phyloP scores from a whole-genome alignment of 2,329 filamentous ascomycete species.

The Moelleriella libera region DNA sequence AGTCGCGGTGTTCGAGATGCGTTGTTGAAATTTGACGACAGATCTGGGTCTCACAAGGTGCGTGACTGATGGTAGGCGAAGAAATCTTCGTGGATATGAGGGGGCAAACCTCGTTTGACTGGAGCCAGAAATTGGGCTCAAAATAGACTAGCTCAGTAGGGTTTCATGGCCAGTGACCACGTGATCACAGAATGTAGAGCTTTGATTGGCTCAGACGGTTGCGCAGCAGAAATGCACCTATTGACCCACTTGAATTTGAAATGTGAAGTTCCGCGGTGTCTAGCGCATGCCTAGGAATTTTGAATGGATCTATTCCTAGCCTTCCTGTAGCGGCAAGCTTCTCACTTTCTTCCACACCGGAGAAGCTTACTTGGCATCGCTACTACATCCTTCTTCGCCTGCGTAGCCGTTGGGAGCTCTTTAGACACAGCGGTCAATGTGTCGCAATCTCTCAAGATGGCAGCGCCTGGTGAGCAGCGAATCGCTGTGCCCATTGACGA shows the following conservation, averaged over 20 bases:
- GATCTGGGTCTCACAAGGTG: constrained; percentile 38
- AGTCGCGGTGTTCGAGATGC: constrained; percentile 32
- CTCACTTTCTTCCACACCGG: too few relatives aligned
- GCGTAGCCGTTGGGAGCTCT: too few relatives aligned
- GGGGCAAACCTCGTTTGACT: constrained; percentile 18
- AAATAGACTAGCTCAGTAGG: constrained; percentile 23
- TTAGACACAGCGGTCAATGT: too few relatives aligned
- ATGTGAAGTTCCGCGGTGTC: not conserved
- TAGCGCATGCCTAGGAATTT: too few relatives aligned
- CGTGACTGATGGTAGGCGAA: constrained; percentile 30
- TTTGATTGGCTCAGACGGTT: constrained; percentile 10
- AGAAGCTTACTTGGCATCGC: too few relatives aligned
- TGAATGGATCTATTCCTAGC: too few relatives aligned
- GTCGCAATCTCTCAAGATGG: constrained; percentile 36
- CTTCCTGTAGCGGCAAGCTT: too few relatives aligned
- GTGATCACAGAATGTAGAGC: constrained; percentile 12
- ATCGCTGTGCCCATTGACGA: constrained; percentile 80
- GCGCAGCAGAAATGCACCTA: not conserved
- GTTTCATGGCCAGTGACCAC: constrained; percentile 21
- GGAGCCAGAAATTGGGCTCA: constrained; percentile 21
- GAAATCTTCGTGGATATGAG: constrained; percentile 32
- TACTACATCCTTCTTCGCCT: too few relatives aligned
- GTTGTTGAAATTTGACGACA: constrained; percentile 42
- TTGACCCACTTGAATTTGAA: not conserved
- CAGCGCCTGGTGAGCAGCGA: constrained; percentile 46